Conservation (phyloP, 139 green algal species). For the Axilococcus clingmanii region DNA sequence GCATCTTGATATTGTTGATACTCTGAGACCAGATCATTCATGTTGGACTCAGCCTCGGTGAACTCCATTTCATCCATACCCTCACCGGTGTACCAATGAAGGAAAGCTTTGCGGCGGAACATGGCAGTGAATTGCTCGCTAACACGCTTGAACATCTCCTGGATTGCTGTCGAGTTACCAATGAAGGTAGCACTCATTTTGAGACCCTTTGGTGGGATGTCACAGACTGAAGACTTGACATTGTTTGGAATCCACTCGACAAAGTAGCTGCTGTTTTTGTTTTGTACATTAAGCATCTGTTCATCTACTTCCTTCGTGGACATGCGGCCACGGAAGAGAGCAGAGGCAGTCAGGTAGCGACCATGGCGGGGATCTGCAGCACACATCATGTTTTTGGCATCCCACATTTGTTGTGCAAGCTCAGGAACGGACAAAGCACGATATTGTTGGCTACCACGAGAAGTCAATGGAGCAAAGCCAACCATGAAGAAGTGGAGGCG, state of each 20-base stretch:
- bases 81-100: slow-evolving; percentile 96
- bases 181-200: slow-evolving; percentile 96
- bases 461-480: slow-evolving; percentile 87
- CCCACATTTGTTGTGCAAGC: slow-evolving; percentile 95
- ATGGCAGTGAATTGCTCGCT: slow-evolving; percentile 94
- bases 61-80: slow-evolving; percentile 99
- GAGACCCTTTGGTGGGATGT: slow-evolving; percentile 91
- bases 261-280: slow-evolving; percentile 72
- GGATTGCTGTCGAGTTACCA: slow-evolving; percentile 92
- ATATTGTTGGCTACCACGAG: slow-evolving; percentile 87
- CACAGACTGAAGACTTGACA: slow-evolving; percentile 92
- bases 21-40: slow-evolving; percentile 83
- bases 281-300: slow-evolving; percentile 92
- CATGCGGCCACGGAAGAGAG: slow-evolving; percentile 75
- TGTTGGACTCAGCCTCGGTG: slow-evolving; percentile 88
- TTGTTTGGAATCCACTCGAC: slow-evolving; percentile 99
- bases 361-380: slow-evolving; percentile 89
- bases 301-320: slow-evolving; percentile 85
- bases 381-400: slow-evolving; percentile 99
- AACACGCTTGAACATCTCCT: slow-evolving; percentile 82
- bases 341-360: slow-evolving; percentile 88
- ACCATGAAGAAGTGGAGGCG: slow-evolving; percentile 95
- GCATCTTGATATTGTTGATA: slow-evolving; percentile 81
- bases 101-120: slow-evolving; percentile 95
- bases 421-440: slow-evolving; percentile 80